These are phyloP conservation scores for Sordariomycetes sp. DNA, from an alignment of 2,329 filamentous ascomycete species.

Conservation along the genomic window DNA sequence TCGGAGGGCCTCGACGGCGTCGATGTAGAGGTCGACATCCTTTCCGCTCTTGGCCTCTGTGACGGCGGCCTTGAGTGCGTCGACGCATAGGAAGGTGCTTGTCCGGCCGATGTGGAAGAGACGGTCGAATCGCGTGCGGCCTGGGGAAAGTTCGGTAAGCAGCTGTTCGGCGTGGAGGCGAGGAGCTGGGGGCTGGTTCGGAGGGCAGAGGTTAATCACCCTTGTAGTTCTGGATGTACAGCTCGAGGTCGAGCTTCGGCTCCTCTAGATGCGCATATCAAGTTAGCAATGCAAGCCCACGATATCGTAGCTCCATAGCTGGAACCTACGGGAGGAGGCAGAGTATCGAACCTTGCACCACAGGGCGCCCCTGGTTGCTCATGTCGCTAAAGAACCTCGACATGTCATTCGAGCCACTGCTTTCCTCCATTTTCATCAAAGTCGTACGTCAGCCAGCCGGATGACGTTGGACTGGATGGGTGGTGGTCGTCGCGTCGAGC, in stretches of 20 bases:
- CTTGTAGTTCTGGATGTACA: conserved; percentile 80
- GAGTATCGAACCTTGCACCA: conserved; percentile 30
- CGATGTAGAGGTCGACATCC: conserved; percentile 59
- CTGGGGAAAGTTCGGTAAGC: conserved; percentile 26
- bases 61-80: conserved; percentile 70
- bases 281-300: neutral
- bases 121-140: conserved; percentile 68
- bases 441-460: neutral
- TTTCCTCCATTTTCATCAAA: neutral
- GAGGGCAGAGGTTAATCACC: conserved; percentile 35
- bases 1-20: conserved; percentile 52
- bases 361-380: conserved; percentile 27
- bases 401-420: neutral
- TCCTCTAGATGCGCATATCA: conserved; percentile 34
- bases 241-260: conserved; percentile 83
- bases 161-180: neutral
- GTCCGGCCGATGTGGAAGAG: conserved; percentile 69
- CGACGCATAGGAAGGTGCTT: conserved; percentile 62
- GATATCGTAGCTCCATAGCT: neutral
- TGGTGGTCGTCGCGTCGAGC: neutral
- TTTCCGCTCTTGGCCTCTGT: conserved; percentile 62
- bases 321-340: neutral
- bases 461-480: neutral
- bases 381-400: conserved; percentile 30
- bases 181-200: neutral